phyloP scores from a whole-genome alignment of 75 land plant genomes.

The Cunninghamia lanceolata region DNA sequence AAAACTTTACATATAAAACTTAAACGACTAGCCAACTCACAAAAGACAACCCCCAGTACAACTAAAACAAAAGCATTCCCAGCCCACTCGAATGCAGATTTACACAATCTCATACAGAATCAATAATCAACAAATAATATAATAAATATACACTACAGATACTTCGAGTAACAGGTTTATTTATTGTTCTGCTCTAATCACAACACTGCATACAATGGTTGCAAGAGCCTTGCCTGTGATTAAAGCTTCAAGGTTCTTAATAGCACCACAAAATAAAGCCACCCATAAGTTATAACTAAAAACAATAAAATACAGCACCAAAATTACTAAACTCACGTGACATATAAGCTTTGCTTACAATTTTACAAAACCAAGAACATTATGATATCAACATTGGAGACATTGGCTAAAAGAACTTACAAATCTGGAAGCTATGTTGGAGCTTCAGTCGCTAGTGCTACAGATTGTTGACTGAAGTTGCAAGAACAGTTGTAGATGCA shows the following conservation, averaged over 20 bases:
- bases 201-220: slow-evolving; percentile 12
- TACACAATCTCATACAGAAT: no score
- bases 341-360: not conserved
- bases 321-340: not conserved
- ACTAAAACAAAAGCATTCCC: no score
- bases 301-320: not conserved
- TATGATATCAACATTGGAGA: not conserved
- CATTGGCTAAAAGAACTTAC: not conserved
- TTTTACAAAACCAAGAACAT: not conserved
- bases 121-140: no score
- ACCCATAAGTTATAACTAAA: not conserved
- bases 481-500: slow-evolving; percentile 28
- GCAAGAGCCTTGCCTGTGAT: slow-evolving; percentile 19
- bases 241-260: not conserved
- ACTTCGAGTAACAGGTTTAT: not conserved
- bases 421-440: slow-evolving; percentile 17
- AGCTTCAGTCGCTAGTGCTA: slow-evolving; percentile 24
- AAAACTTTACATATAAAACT: no score
- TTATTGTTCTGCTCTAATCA: slow-evolving; percentile 17
- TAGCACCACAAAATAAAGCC: no score
- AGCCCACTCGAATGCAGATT: no score
- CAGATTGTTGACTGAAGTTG: slow-evolving; percentile 11
- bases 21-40: no score
- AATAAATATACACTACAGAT: no score
- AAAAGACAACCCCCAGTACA: no score